These are phyloP conservation scores for Erigeron canadensis DNA, from an alignment of 129 eudicot genomes.

Conservation along the genomic window DNA sequence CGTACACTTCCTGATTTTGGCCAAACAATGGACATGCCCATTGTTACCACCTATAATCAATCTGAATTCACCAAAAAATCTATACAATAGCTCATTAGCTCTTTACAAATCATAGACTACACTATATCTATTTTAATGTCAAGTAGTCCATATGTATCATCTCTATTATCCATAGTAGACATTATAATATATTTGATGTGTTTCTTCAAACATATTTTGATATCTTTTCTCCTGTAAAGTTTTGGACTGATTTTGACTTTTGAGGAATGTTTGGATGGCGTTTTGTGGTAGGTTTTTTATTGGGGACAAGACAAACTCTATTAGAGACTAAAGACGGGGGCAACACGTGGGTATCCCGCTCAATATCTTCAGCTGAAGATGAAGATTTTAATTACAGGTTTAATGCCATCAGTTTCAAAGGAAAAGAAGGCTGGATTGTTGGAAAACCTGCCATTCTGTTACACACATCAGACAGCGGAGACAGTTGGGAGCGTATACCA, in stretches of 20 bases:
- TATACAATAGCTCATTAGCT: too few relatives aligned
- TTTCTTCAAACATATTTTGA: background rate
- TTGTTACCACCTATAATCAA: too few relatives aligned
- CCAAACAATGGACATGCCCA: too few relatives aligned
- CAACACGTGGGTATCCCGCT: slow-evolving; percentile 82
- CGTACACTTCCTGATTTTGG: too few relatives aligned
- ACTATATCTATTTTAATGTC: too few relatives aligned
- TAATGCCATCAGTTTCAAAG: slow-evolving; percentile 84
- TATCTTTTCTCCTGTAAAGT: background rate
- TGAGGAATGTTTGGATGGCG: slow-evolving; percentile 21
- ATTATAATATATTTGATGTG: background rate
- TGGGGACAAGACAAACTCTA: slow-evolving; percentile 96
- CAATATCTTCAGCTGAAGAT: slow-evolving; percentile 90
- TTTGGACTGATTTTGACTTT: background rate
- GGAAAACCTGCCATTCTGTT: slow-evolving; percentile 95
- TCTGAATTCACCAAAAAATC: too few relatives aligned
- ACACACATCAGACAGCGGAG: slow-evolving; percentile 88
- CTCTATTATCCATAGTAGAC: too few relatives aligned
- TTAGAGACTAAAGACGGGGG: slow-evolving; percentile 99
- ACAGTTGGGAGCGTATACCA: slow-evolving; percentile 93
- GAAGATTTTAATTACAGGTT: slow-evolving; percentile 95
- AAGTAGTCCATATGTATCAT: too few relatives aligned
- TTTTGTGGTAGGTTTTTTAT: slow-evolving; percentile 65
- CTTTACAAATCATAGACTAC: too few relatives aligned
- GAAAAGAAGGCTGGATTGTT: slow-evolving; percentile 98